Conservation (phyloP, 1,284 basidiomycete genomes). For the Coniferiporia weirii region DNA sequence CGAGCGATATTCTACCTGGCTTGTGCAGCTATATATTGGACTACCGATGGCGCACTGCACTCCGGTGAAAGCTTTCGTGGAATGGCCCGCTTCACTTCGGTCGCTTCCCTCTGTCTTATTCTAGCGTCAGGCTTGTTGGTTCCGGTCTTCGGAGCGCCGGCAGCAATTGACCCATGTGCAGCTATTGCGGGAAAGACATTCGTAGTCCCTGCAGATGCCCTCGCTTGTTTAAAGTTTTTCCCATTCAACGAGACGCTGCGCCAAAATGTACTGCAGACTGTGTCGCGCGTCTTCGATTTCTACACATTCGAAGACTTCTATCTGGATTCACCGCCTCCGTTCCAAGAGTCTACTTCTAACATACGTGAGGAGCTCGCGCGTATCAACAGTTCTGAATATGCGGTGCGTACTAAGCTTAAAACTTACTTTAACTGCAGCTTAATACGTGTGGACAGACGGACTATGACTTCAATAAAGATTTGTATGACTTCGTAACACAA, state of each 20-base stretch:
- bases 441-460: constrained; percentile 37
- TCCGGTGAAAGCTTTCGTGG: not conserved
- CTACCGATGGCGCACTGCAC: not conserved
- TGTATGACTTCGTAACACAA: constrained; percentile 51
- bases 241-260: constrained; percentile 60
- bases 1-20: not conserved
- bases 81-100: not conserved
- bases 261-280: constrained; percentile 50
- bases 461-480: constrained; percentile 56
- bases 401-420: constrained; percentile 16
- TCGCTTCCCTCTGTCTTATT: not conserved
- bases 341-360: constrained; percentile 54
- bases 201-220: constrained; percentile 15
- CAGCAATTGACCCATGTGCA: constrained; percentile 15
- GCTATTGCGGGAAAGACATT: constrained; percentile 15
- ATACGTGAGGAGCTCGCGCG: constrained; percentile 44
- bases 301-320: constrained; percentile 63
- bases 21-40: not conserved
- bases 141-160: constrained; percentile 3
- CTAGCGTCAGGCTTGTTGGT: not conserved
- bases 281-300: constrained; percentile 56
- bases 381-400: constrained; percentile 44
- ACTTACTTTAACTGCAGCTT: not conserved
- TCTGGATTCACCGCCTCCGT: constrained; percentile 51
- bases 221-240: constrained; percentile 30